Evolutionary conservation across 2,329 filamentous ascomycete species (phyloP).

Genomic region (Ascochyta fabae): DNA sequence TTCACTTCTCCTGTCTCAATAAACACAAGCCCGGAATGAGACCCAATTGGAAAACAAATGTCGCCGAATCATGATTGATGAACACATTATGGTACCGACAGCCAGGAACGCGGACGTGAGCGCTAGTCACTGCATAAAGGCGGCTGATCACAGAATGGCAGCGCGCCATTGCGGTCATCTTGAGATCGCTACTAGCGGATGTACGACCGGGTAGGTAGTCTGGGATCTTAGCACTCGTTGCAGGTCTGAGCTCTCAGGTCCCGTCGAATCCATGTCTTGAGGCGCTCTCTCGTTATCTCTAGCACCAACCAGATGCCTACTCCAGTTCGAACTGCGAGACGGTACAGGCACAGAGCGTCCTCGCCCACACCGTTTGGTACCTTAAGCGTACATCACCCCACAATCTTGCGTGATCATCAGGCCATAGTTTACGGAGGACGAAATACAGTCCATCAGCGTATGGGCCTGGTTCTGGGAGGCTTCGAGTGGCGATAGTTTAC

Average conservation of each 20-base stretch:
- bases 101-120: conserved; percentile 33
- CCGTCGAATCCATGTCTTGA: conserved; percentile 4
- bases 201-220: conserved; percentile 11
- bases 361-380: not conserved
- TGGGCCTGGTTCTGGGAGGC: not conserved
- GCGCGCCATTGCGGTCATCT: conserved; percentile 1
- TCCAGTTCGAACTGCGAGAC: conserved; percentile 5
- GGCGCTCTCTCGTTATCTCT: conserved; percentile 16
- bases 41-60: conserved; percentile 16
- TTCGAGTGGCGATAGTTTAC: not conserved
- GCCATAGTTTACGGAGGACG: conserved; percentile 6
- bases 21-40: not conserved
- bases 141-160: conserved; percentile 13
- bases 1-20: not conserved
- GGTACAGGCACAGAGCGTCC: conserved; percentile 4
- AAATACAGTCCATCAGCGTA: not conserved
- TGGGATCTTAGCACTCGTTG: conserved; percentile 11
- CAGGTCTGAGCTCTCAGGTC: conserved; percentile 14
- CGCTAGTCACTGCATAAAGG: conserved; percentile 19
- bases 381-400: conserved; percentile 14
- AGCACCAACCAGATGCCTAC: conserved; percentile 10
- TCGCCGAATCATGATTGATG: conserved; percentile 6
- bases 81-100: conserved; percentile 17
- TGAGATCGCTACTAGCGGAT: conserved; percentile 6
- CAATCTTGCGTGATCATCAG: conserved; percentile 17